Conservation (phyloP, 495 filamentous ascomycete species). For the Bathelium albidoporum region DNA sequence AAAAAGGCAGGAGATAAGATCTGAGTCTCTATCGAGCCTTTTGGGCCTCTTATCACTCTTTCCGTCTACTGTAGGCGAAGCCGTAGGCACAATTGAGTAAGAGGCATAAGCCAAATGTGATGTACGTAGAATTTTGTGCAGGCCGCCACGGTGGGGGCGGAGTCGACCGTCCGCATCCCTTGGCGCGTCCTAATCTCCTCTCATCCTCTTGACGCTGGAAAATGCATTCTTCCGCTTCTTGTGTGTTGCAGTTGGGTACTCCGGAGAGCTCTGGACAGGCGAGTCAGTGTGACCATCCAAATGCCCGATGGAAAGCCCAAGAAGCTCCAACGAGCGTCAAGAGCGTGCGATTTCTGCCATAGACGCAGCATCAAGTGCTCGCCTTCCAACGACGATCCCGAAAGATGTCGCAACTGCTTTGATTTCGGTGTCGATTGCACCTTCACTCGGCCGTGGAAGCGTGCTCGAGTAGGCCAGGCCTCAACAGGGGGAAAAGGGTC, state of each 20-base stretch:
- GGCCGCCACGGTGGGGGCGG: too few species aligned
- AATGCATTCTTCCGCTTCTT: background rate
- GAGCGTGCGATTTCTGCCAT: background rate
- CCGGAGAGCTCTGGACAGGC: background rate
- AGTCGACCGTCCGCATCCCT: background rate
- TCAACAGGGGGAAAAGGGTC: background rate
- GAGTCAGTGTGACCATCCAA: background rate
- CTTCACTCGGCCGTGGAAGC: background rate
- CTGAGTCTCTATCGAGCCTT: too few species aligned
- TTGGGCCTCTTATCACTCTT: too few species aligned
- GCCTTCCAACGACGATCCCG: background rate
- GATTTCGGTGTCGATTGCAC: slow-evolving; percentile 6
- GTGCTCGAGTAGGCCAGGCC: background rate
- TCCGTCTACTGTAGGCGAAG: too few species aligned
- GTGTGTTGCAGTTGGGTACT: background rate
- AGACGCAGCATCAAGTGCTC: background rate
- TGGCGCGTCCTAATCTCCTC: background rate
- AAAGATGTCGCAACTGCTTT: slow-evolving; percentile 4
- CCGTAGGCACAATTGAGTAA: too few species aligned
- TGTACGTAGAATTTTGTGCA: too few species aligned
- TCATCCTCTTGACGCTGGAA: background rate
- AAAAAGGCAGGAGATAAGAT: too few species aligned
- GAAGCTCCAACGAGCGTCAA: background rate
- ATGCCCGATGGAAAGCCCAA: background rate
- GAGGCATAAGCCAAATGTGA: too few species aligned